Evolutionary conservation across 1,139 yeast species (phyloP), one percentile per base, ranked within the genome.

Genomic region (Blastobotrys ciferrii): DNA sequence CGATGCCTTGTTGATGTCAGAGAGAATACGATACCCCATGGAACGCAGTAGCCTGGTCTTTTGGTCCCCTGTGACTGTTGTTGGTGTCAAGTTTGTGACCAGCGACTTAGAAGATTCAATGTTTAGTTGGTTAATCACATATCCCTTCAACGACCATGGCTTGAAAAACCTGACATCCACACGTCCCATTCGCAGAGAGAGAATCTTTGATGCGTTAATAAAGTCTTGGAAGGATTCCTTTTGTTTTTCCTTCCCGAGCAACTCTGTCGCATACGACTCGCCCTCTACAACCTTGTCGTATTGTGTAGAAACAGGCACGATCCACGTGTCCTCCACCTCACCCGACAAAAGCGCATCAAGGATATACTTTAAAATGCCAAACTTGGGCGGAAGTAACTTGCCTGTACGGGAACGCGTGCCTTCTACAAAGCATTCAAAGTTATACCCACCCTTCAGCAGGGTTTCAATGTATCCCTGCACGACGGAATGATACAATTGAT

Each of bases 371-470:
- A 81, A 71, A 51, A 81, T 77, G 13, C 87, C 87, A 58, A 78
- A 81, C 59, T 81, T 82, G 7, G 87, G 87, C 23, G 82, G 72
- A 35, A 82, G 69, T 45, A 81, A 67, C 59, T 81, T 81, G 13
- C 87, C 87, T 49, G 81, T 82, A 55, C 87, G 73, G 2, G 86
- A 81, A 49, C 87, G 73, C 1, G 84, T 80, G 15, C 87, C 87
- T 61, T 81, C 87, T 49, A 81, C 78, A 56, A 82, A 81, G 48
- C 83, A 82, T 61, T 82, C 86, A 54, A 81, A 70, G 53, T 76
- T 77, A 53, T 75, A 68, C 45, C 82, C 81, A 53, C 78, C 72
- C 28, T 70, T 53, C 35, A 81, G 69, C 13, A 79, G 58, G 43
- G 77, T 78, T 58, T 80, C 82, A 47, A 81, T 70, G 48, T 75